Evolutionary conservation across 768 basidiomycete genomes (phyloP), one percentile per base, ranked within the genome.

Genomic region (Rhodotorula toruloides): DNA sequence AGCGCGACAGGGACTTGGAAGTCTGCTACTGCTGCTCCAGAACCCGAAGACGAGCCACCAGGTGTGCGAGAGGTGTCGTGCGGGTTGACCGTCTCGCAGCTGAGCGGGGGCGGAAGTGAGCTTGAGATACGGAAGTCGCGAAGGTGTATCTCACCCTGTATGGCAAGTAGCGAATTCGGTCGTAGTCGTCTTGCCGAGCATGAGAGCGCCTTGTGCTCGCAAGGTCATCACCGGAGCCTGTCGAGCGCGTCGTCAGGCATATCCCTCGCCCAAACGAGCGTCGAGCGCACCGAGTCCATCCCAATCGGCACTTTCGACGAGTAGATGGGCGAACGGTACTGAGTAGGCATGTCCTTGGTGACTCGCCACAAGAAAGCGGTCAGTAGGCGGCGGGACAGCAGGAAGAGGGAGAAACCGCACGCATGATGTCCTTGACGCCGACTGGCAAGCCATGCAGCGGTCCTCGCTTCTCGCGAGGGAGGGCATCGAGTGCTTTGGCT

Each of bases 11-110:
- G 74, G 40, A 69, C 68, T 62, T 78, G 77, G 58, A 66, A 75
- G 57, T 78, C 77, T n/a, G 72, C 70, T 5, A 78, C 77, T 0
- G 72, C 75, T 0, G 77, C 77, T 37, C 72, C 77, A 4, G 75
- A 76, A 1, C 77, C 77, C 8, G 76, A 75, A 3, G 75, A 76
- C 9, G 73, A 74, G 1, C 77, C 77, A 5, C 77, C 77, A 14
- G 77, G 76, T 0, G 76, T 76, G 7, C 74, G 70, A 21, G 39
- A 56, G 2, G 68, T 46, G 62, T 78, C 75, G 58, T 72, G 74
- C 8, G 77, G 67, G 58, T 76, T 77, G 14, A 60, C 27, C 29
- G 75, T 59, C 36, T 21, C 36, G 1, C 47, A 48, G 14, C 56
- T 46, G 55, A 9, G 19, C 2, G 22, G 36, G 21, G 5, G 2